Conservation (phyloP, 2,329 filamentous ascomycete genomes). For the Fusarium domesticum region DNA sequence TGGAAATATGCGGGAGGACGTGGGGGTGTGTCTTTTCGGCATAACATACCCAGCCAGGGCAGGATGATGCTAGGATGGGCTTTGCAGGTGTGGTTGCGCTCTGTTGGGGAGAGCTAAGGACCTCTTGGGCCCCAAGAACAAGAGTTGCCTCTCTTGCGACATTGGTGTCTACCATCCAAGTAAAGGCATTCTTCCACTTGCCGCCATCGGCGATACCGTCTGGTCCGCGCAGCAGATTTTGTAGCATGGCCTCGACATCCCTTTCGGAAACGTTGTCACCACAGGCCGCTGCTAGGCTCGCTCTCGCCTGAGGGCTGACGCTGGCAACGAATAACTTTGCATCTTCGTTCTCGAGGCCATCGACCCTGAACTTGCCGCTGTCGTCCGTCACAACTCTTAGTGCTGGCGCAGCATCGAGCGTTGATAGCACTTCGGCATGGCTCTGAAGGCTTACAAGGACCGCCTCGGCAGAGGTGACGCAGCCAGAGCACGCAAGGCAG, state of each 20-base stretch:
- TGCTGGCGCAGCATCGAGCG: constrained; percentile 66
- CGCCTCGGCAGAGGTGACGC: constrained; percentile 94
- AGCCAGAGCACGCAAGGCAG: constrained; percentile 95
- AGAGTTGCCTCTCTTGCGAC: constrained; percentile 76
- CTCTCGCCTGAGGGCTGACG: constrained; percentile 86
- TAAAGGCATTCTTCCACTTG: constrained; percentile 70
- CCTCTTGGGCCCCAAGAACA: constrained; percentile 74
- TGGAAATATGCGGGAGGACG: constrained; percentile 84
- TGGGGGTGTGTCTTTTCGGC: constrained; percentile 97
- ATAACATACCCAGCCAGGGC: constrained; percentile 98
- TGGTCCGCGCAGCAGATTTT: constrained; percentile 68
- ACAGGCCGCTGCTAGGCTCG: constrained; percentile 82
- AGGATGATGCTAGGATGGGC: constrained; percentile 82
- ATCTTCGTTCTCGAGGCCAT: constrained; percentile 55
- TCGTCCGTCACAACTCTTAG: constrained; percentile 39
- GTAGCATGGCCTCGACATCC: constrained; percentile 77
- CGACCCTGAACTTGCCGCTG: constrained; percentile 39
- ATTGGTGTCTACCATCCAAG: constrained; percentile 90
- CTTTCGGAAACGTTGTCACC: constrained; percentile 66
- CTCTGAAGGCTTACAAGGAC: constrained; percentile 95
- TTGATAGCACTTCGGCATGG: constrained; percentile 82
- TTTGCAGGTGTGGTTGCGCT: constrained; percentile 29
- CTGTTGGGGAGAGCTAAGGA: constrained; percentile 40
- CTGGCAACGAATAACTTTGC: constrained; percentile 85
- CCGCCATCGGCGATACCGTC: constrained; percentile 69